Base-by-base conservation (phyloP, 208 protist species). In the Leptomonas seymouri region DNA sequence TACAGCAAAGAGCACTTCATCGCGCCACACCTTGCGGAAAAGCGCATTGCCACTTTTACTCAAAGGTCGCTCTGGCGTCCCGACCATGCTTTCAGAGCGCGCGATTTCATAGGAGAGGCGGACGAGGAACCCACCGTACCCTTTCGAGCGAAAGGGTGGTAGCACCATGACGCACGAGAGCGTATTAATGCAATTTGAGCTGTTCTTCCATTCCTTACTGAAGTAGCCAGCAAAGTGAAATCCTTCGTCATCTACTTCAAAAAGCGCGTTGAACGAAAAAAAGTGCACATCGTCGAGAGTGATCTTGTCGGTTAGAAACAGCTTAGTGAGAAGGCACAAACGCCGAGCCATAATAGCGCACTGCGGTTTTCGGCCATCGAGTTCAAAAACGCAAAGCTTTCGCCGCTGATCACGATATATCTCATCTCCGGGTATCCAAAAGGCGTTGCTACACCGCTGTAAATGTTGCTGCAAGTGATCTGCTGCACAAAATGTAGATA, bases 181-280 rank as follows among this genome's bases (percentile, higher is more conserved):
- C n/a, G 88, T 89, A 58, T 91, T 91, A 51, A 85, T 75, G 71
- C 85, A 93, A 18, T 53, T 70, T 3, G 60, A 59, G 41, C 77
- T 91, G 45, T 67, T 87, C 41, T 71, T 79, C 78, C 81, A 90
- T 66, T 91, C 85, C 54, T 86, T 90, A 65, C 88, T 93, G 46
- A 90, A 93, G 57, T 93, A 91, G 0, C 85, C 88, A 2, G 74
- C 80, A 59, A 93, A 93, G 61, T 93, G 87, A 66, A 82, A 93
- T 7, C 87, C 87, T 41, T 72, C 76, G 54, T 93, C 85, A 51
- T 93, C 85, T 1, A 90, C 62, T 53, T 93, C 87, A 74, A 87
- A 93, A 14, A 91, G 55, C 11, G 68, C 74, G 42, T 84, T 76
- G 50, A 90, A 91, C 0, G 79, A 75, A 57, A 94, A 94, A 49